Evolutionary conservation across 1,139 yeast species (phyloP).

Genomic region (Blastobotrys indianensis): DNA sequence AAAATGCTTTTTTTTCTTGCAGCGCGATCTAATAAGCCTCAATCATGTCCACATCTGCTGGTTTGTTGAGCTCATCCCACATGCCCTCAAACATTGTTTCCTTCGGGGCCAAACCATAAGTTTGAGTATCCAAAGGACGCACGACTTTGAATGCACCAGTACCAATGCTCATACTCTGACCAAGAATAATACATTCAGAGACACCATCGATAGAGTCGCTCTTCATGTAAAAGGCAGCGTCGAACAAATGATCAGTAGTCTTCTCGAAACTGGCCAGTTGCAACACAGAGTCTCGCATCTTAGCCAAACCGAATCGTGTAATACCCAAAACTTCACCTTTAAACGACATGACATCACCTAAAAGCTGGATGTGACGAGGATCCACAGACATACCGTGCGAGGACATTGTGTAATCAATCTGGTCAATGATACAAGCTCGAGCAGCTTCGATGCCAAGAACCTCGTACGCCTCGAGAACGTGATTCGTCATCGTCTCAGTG

Average conservation of each 20-base stretch:
- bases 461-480: slow-evolving; percentile 79
- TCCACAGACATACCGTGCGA: slow-evolving; percentile 99
- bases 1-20: no score
- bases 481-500: slow-evolving; percentile 80
- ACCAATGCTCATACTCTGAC: slow-evolving; percentile 96
- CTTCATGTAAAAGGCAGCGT: slow-evolving; percentile 97
- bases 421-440: slow-evolving; percentile 82
- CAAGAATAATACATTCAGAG: slow-evolving; percentile 93
- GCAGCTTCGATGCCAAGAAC: slow-evolving; percentile 99
- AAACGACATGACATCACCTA: slow-evolving; percentile 98
- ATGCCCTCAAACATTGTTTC: slow-evolving; percentile 28
- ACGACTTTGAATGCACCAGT: slow-evolving; percentile 89
- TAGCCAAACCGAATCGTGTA: slow-evolving; percentile 94
- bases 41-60: slow-evolving; percentile 1
- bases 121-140: slow-evolving; percentile 27
- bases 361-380: slow-evolving; percentile 95
- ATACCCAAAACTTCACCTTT: slow-evolving; percentile 98
- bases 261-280: slow-evolving; percentile 97
- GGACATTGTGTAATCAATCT: slow-evolving; percentile 96
- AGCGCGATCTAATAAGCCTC: neutral
- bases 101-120: slow-evolving; percentile 15
- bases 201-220: slow-evolving; percentile 95
- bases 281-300: slow-evolving; percentile 96
- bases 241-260: slow-evolving; percentile 96
- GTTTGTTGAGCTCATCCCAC: slow-evolving; percentile 14